Percentiles rank a stretch among this genome's conserved stretches.
Conservation (phyloP, 2,329 filamentous ascomycete species). For the Talaromyces sp. region DNA sequence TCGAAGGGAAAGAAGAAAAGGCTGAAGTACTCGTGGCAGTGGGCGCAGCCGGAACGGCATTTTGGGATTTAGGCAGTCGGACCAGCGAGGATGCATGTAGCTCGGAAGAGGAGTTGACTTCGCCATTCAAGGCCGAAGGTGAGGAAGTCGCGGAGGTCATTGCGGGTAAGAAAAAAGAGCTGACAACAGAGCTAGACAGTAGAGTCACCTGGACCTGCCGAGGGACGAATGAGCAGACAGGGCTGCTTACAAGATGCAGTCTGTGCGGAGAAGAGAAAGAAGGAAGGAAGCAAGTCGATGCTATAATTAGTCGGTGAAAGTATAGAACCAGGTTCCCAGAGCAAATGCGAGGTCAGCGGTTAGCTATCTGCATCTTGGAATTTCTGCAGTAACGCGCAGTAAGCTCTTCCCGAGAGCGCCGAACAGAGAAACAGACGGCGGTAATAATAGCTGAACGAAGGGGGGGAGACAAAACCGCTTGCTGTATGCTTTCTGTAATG, state of each 20-base stretch:
- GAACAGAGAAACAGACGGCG: conserved; percentile 13
- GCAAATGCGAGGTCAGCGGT: conserved; percentile 27
- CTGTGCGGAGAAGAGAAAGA: conserved; percentile 14
- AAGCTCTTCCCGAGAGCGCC: conserved; percentile 37
- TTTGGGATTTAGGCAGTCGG: conserved; percentile 27
- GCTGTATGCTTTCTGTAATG: not conserved
- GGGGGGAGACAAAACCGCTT: not conserved
- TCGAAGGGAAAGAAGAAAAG: conserved; percentile 3
- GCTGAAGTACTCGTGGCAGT: conserved; percentile 19
- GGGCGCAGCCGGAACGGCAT: conserved; percentile 29
- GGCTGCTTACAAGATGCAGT: conserved; percentile 9
- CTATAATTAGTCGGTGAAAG: not conserved
- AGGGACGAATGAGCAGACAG: conserved; percentile 24
- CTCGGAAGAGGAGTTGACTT: conserved; percentile 31
- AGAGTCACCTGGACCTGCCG: conserved; percentile 36
- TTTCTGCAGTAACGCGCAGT: conserved; percentile 32
- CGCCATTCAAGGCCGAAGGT: conserved; percentile 32
- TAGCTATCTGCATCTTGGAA: conserved; percentile 42
- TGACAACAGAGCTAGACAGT: conserved; percentile 24
- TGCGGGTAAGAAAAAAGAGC: conserved; percentile 20
- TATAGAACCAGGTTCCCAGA: conserved; percentile 33
- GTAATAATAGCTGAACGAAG: not conserved
- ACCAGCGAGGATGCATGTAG: conserved; percentile 23
- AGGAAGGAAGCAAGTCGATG: not conserved
- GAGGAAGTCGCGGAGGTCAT: conserved; percentile 34